Conservation (phyloP, 225 moss, liverwort and hornwort genomes). For the Straminergon stramineum region DNA sequence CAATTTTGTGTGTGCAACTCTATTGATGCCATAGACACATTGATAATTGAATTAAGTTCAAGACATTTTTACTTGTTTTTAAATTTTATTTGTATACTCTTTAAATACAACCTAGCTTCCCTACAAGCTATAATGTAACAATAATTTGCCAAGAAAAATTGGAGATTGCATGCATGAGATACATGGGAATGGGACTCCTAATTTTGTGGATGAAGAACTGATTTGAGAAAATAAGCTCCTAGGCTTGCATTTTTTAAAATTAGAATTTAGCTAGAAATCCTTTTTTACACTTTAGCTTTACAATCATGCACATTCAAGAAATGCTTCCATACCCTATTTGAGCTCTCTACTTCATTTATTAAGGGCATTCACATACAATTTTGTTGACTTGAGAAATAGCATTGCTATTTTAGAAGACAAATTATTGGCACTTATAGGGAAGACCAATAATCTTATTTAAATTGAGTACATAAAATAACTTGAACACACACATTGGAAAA, state of each 20-base stretch:
- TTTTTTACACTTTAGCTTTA: neutral
- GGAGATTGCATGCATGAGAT: neutral
- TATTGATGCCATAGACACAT: neutral
- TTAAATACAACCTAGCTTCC: neutral
- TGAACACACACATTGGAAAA: too few species aligned
- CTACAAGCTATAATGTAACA: neutral
- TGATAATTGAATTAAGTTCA: neutral
- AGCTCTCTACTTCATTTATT: too few species aligned
- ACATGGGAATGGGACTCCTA: neutral
- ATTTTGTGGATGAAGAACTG: rapidly evolving
- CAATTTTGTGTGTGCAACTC: neutral
- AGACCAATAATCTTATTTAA: neutral
- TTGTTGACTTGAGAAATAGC: neutral
- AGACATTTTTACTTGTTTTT: neutral
- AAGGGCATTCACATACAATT: neutral
- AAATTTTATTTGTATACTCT: neutral
- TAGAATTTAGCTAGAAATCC: neutral
- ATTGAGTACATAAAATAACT: neutral
- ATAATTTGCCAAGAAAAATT: neutral
- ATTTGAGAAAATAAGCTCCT: neutral
- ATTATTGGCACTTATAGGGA: neutral
- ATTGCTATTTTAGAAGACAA: neutral
- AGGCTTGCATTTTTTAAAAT: neutral
- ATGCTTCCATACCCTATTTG: neutral
- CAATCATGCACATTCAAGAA: neutral